Conservation (phyloP, 306 rosid genomes). For the Canavalia ensiformis region DNA sequence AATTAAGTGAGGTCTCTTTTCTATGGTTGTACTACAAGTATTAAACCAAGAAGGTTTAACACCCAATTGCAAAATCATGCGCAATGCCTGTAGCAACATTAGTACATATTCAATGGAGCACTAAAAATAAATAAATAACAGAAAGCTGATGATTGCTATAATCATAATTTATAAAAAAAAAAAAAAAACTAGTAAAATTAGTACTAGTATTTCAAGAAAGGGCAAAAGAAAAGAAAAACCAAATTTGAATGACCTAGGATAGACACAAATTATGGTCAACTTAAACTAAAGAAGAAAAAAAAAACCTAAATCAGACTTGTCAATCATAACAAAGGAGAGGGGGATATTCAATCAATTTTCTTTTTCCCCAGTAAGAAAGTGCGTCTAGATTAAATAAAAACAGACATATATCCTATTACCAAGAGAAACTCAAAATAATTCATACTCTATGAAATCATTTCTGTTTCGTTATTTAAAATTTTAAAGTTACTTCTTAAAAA, state of each 20-base stretch:
- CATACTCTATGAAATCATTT: background rate
- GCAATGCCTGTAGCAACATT: conserved; percentile 73
- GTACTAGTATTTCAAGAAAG: conserved; percentile 16
- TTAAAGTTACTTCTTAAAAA: conserved; percentile 10
- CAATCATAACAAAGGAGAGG: conserved; percentile 14
- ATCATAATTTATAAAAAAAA: conserved; percentile 16
- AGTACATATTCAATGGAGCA: conserved; percentile 38
- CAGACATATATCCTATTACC: background rate
- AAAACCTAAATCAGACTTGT: background rate
- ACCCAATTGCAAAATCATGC: conserved; percentile 95
- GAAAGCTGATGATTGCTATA: conserved; percentile 27
- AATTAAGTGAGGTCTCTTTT: conserved; percentile 80
- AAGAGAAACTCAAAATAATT: background rate
- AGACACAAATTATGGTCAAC: background rate
- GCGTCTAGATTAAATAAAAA: conserved; percentile 6
- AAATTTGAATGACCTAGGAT: background rate
- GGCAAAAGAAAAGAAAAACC: conserved; percentile 4
- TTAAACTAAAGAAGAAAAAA: conserved; percentile 31
- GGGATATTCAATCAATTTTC: background rate
- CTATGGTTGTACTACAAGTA: conserved; percentile 76
- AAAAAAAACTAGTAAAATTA: conserved; percentile 19
- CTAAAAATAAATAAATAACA: conserved; percentile 12
- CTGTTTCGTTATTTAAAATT: conserved; percentile 18
- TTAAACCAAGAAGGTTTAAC: conserved; percentile 97
- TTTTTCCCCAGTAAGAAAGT: conserved; percentile 20